Base-by-base conservation (phyloP, 177 flowering plant species). In the Vitis hybrid region DNA sequence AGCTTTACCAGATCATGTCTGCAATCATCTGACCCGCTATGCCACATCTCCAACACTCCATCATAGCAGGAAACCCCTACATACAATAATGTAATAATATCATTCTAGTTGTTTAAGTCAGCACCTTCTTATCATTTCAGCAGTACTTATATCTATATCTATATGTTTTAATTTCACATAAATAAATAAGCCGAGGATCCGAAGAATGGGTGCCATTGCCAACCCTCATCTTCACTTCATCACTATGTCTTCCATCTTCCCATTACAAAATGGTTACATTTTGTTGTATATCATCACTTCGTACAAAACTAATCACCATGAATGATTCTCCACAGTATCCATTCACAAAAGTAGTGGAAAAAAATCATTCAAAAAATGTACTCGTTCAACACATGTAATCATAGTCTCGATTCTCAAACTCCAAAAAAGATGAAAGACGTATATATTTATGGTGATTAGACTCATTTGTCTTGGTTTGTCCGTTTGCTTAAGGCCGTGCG, bases 121-220 rank as follows among this genome's bases (percentile, higher is more conserved):
- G 72, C 50, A n/a, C 56, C 14, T 8, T 14, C 65, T 50, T 56
- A 69, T 77, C 11, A 69, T 72, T 68, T 60, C 69, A 71, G 66
- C 60, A 60, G 67, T 68, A 32, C 40, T 32, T 32, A 32, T 32
- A 4, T 32, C 5, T 32, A 32, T 32, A 4, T 32, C 6, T 32
- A 21, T 32, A 32, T 32, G 40, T 32, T 32, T 32, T 56, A 14
- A 30, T 64, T 56, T 11, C 49, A 24, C 4, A 56, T 50, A 46
- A 52, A 64, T 63, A 60, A 66, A 52, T 5, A 46, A 62, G 11
- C 19, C 14, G 32, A 58, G n/a, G 51, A 14, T 24, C 2, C 51
- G 14, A 64, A 67, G 82, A 64, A 73, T 75, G 74, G 65, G 50
- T 75, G 72, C 72, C 74, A 75, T 69, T 82, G 69, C 80, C 87